These are phyloP conservation scores for Leccinellum albellum DNA, from an alignment of 768 basidiomycete genomes.

Conservation along the genomic window DNA sequence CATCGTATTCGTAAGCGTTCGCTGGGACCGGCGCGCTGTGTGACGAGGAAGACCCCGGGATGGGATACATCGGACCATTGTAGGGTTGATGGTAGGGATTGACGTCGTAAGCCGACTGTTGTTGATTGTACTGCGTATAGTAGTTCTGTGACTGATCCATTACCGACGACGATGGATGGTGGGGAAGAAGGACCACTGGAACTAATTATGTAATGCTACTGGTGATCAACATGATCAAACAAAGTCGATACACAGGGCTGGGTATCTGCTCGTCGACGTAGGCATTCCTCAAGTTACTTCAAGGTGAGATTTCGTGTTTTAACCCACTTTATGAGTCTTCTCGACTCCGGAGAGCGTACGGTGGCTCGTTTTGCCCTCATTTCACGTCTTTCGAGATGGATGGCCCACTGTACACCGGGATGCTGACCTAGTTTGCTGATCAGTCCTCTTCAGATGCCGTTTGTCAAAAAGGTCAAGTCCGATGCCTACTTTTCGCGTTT, in stretches of 20 bases:
- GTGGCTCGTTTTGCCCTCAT: neutral
- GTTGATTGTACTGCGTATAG: constrained; percentile 48
- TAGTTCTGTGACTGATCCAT: constrained; percentile 40
- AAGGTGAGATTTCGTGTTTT: constrained; percentile 34
- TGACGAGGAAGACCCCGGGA: constrained; percentile 59
- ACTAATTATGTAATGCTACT: constrained; percentile 14
- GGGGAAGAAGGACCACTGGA: neutral
- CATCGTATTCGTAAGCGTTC: constrained; percentile 90
- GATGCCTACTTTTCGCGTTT: constrained; percentile 97
- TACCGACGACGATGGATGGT: neutral
- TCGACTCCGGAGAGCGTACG: neutral
- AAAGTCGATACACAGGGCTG: constrained; percentile 13
- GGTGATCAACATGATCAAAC: constrained; percentile 30
- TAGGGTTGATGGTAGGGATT: constrained; percentile 84
- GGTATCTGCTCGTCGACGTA: constrained; percentile 24
- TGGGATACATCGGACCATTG: constrained; percentile 67
- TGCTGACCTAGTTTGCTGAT: constrained; percentile 23
- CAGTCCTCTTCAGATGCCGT: constrained; percentile 65
- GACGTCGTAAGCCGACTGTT: constrained; percentile 55
- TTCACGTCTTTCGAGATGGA: constrained; percentile 27
- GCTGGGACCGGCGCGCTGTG: constrained; percentile 79
- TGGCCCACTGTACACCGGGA: constrained; percentile 25
- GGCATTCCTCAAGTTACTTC: constrained; percentile 32
- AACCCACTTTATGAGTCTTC: neutral
- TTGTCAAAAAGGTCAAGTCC: constrained; percentile 96